Base-by-base conservation (phyloP, 495 filamentous ascomycete genomes). In the Penicillium cinerascens region DNA sequence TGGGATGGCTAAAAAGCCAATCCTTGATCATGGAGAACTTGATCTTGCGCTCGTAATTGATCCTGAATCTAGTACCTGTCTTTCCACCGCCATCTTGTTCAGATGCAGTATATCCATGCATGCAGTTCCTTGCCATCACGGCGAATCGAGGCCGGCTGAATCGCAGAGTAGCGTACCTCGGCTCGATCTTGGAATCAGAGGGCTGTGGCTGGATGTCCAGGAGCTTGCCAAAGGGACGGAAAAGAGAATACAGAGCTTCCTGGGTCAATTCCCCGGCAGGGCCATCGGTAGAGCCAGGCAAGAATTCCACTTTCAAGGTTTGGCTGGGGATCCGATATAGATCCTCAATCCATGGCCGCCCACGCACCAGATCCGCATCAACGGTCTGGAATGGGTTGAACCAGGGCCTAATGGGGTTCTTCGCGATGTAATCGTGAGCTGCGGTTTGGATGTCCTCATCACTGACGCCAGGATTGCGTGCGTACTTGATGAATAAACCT, bases 321-420 rank as follows among this genome's bases (percentile, higher is more conserved):
- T 74, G 70, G 49, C 84, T 91, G 3, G 93, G 93, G 20, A 89
- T 84, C 9, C 92, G 84, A 56, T 87, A 87, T 3, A 98, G 73
- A 69, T 98, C 93, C 60, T 98, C 93, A 17, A 97, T 75, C 93
- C 93, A 98, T 0, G 93, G 93, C n/a, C 80, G 79, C 10, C 93
- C 93, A 16, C 79, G 69, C 9, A 98, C 95, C 8, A 87, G 71
- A 38, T 81, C 80, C 5, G 83, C 79, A 29, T 78, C 80, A 47
- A 92, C 85, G 18, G 75, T 68, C n/a, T 80, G 77, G 44, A 95
- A 85, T 1, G 92, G 92, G 53, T 85, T 92, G 73, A 91, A 96
- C 85, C 91, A 92, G 25, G 92, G 92, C 54, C 81, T 87, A 42
- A 95, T 83, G 0, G 83, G 84, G n/a, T 85, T 75, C 43, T 91